Base-by-base conservation (phyloP, 2,329 filamentous ascomycete species). In the Fusarium caatingaense region DNA sequence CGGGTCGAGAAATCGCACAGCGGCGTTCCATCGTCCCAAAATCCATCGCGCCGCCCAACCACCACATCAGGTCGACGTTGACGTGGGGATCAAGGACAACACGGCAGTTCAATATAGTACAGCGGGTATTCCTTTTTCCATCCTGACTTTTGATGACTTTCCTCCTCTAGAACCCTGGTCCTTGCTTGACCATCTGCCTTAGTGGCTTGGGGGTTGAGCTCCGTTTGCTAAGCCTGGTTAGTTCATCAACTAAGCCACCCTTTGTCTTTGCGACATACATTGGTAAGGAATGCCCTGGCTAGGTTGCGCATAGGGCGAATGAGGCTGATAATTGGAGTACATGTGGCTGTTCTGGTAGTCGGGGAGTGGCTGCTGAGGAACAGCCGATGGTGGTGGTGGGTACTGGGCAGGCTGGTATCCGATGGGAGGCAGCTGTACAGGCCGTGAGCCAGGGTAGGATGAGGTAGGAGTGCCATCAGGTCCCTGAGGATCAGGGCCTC, bases 371-470 rank as follows among this genome's bases (percentile, higher is more conserved):
- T 87, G 85, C 69, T 86, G 84, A 16, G 79, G 77, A 23, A 89
- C 86, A 25, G 82, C 82, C 16, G 85, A 83, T 2, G 88, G 85
- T 18, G 89, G 88, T n/a, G 88, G 85, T 42, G 89, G 87, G 75
- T 93, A 93, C 74, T 91, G 89, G 62, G 84, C 78, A 30, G 88
- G 84, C 75, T 91, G 88, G 75, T 93, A 94, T 15, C 90, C 90
- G 75, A 94, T 93, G 3, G 92, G 92, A 47, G 92, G 92, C 30
- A 94, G 83, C 75, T 93, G 92, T 60, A 88, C 85, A 20, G 82
- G 77, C 45, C 90, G 86, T 45, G 88, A 85, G 48, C 87, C 85
- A 71, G 86, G 77, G 81, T 91, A 85, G 47, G 82, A 86, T 78
- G 82, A 89, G 79, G 80, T 84, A 48, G 78, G 83, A 48, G 83